Evolutionary conservation across 192 early-diverging fungal genomes (phyloP).

Genomic region (Oehlia diaphana): DNA sequence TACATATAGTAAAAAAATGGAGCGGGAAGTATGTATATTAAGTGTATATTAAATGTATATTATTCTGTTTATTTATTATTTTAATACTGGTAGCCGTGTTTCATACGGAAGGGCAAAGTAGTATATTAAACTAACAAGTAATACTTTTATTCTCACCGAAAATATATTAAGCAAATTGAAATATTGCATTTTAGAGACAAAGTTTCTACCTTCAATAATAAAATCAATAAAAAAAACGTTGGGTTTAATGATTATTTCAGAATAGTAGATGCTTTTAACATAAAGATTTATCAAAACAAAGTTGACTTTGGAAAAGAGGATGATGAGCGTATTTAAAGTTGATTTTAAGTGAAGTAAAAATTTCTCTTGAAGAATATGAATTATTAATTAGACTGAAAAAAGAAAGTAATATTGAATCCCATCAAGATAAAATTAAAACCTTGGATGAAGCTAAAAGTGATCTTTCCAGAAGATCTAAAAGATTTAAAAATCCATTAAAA

Average conservation of each 20-base stretch:
- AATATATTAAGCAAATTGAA: neutral
- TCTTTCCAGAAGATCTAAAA: neutral
- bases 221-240: neutral
- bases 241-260: neutral
- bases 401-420: neutral
- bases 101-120: too few species aligned
- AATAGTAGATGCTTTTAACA: neutral
- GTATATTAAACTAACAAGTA: neutral
- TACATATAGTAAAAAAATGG: too few species aligned
- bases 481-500: neutral
- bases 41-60: too few species aligned
- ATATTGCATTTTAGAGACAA: neutral
- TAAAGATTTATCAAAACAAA: neutral
- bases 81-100: too few species aligned
- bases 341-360: neutral
- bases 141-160: neutral
- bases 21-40: too few species aligned
- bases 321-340: neutral
- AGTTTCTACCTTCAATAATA: neutral
- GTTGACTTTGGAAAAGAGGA: neutral
- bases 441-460: neutral
- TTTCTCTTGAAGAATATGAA: neutral
- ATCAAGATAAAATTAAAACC: neutral
- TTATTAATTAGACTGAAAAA: neutral
- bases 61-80: too few species aligned